A percentile compares a stretch with the other conserved stretches of the same genome.
Evolutionary conservation across 192 early-diverging fungal genomes (phyloP).

Genomic region (Rhizoclosmatium sp.): DNA sequence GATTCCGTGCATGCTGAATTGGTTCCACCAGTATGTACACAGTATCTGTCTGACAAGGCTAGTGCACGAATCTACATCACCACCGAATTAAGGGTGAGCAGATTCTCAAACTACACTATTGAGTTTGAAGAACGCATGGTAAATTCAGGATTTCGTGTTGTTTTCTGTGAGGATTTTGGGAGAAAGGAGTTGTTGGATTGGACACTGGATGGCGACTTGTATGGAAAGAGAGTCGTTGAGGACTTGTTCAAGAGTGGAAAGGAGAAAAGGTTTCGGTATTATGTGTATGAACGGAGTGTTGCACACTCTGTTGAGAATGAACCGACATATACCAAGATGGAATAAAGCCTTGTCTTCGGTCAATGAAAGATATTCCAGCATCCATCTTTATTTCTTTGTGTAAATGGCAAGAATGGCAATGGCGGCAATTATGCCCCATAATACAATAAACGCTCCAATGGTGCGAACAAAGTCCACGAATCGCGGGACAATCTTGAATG

Average conservation of each 20-base stretch:
- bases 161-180: neutral
- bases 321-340: too few relatives aligned
- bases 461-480: neutral
- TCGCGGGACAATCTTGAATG: neutral
- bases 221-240: neutral
- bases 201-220: neutral
- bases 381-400: too few relatives aligned
- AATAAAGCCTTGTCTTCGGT: too few relatives aligned
- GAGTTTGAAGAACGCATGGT: neutral
- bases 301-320: too few relatives aligned
- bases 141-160: neutral
- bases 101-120: neutral
- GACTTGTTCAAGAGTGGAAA: neutral
- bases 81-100: neutral
- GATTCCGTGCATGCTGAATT: slow-evolving; percentile 3
- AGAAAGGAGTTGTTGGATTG: neutral
- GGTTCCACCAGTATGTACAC: slow-evolving; percentile 28
- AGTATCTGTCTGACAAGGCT: neutral
- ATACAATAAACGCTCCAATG: neutral
- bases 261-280: neutral
- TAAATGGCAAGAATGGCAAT: neutral
- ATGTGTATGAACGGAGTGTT: neutral
- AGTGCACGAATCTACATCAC: neutral
- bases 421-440: neutral
- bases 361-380: too few relatives aligned